Conservation (phyloP, 2,329 filamentous ascomycete genomes). For the Escovopsis sp. region DNA sequence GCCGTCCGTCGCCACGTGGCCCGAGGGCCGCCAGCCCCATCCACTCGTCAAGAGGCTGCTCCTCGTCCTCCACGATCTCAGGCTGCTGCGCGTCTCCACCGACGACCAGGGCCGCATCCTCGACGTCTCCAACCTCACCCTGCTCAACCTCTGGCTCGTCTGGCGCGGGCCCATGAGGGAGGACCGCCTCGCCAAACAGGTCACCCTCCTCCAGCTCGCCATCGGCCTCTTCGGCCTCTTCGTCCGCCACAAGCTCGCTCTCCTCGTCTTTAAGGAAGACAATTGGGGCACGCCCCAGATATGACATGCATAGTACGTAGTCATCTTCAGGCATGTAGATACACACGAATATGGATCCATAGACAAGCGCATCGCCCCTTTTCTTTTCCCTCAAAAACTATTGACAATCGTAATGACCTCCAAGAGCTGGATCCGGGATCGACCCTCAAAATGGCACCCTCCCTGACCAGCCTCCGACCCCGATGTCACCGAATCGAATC, state of each 20-base stretch:
- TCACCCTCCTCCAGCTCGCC: conserved; percentile 61
- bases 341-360: background rate
- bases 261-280: conserved; percentile 81
- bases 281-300: conserved; percentile 41
- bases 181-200: conserved; percentile 63
- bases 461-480: too few relatives aligned
- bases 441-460: too few relatives aligned
- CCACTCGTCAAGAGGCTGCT: conserved; percentile 46
- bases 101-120: conserved; percentile 55
- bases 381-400: too few relatives aligned
- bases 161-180: conserved; percentile 88
- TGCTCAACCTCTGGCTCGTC: conserved; percentile 91
- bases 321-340: background rate
- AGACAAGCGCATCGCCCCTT: too few relatives aligned
- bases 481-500: too few relatives aligned
- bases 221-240: conserved; percentile 74
- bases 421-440: too few relatives aligned
- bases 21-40: conserved; percentile 49
- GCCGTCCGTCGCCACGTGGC: conserved; percentile 68
- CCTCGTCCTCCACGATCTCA: conserved; percentile 51
- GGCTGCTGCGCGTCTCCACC: conserved; percentile 50
- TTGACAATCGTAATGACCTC: too few relatives aligned
- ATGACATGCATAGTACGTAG: conserved; percentile 1
- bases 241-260: conserved; percentile 68
- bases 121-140: conserved; percentile 78